These are phyloP conservation scores for Vitis hybrid DNA, from an alignment of 177 flowering plant species.

Conservation along the genomic window DNA sequence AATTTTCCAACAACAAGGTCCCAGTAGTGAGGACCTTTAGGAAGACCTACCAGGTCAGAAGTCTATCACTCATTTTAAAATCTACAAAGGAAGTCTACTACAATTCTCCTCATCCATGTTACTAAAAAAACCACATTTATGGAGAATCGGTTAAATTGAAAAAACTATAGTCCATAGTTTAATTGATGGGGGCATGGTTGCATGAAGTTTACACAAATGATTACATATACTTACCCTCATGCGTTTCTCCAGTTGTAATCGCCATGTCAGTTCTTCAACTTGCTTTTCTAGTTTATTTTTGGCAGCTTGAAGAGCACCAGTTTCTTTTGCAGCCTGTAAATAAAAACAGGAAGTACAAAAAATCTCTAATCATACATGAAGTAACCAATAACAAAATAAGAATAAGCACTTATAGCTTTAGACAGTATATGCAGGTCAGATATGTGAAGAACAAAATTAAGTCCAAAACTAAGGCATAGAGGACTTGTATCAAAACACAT, in stretches of 20 bases:
- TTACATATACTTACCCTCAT: constrained; percentile 36
- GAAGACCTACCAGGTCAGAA: too few relatives aligned
- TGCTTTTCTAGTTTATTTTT: constrained; percentile 61
- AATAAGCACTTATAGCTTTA: background rate
- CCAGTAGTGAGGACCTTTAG: too few relatives aligned
- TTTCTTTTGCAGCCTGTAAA: constrained; percentile 59
- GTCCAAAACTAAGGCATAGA: background rate
- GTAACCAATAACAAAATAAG: background rate
- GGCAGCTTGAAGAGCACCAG: constrained; percentile 65
- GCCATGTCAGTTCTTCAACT: constrained; percentile 61
- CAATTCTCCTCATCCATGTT: too few relatives aligned
- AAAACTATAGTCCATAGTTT: background rate
- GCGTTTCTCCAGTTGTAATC: constrained; percentile 58
- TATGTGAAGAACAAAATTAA: background rate
- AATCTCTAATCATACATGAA: background rate
- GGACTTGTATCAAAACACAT: background rate
- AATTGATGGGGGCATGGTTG: too few relatives aligned
- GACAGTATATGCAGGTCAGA: background rate
- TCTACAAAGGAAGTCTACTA: too few relatives aligned
- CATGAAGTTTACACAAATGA: too few relatives aligned
- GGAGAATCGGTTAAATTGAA: background rate
- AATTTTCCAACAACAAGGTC: too few relatives aligned
- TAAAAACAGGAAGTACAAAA: background rate
- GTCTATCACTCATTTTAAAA: too few relatives aligned
- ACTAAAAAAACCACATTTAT: background rate